A percentile compares a stretch with the other conserved stretches of the same genome.
Evolutionary conservation across 768 basidiomycete species (phyloP).

Genomic region (Boletellus ananiceps): DNA sequence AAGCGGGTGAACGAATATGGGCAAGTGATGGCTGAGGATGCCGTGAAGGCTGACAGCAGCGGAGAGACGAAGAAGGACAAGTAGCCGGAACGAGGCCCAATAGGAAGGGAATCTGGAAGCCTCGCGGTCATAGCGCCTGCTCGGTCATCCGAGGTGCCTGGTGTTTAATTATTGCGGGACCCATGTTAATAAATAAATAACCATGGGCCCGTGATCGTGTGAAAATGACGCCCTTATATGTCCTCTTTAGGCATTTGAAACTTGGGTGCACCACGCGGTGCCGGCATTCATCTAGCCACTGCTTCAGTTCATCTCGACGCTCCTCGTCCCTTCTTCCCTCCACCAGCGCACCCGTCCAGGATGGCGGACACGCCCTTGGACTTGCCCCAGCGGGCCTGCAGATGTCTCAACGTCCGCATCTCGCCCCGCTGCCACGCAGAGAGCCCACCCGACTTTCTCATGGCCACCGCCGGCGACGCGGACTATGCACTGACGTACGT

Average conservation of each 20-base stretch:
- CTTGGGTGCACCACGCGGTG: constrained; percentile 23
- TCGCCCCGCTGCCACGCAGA: constrained; percentile 28
- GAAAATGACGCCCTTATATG: constrained; percentile 12
- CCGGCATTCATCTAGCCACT: constrained; percentile 34
- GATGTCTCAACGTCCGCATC: constrained; percentile 69
- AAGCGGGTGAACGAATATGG: constrained; percentile 96
- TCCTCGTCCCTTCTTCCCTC: constrained; percentile 16
- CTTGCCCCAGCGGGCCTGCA: constrained; percentile 47
- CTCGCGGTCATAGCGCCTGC: not conserved
- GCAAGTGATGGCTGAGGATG: constrained; percentile 62
- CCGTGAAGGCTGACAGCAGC: constrained; percentile 35
- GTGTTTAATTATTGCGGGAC: not conserved
- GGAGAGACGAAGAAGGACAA: constrained; percentile 56
- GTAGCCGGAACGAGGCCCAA: constrained; percentile 25
- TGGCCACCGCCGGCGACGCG: constrained; percentile 21
- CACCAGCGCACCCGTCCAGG: constrained; percentile 11
- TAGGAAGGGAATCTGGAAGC: not conserved
- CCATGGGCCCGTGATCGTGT: constrained; percentile 18
- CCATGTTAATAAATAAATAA: constrained; percentile 3
- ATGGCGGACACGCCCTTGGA: constrained; percentile 24
- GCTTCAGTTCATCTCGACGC: constrained; percentile 10
- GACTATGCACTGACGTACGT: constrained; percentile 56
- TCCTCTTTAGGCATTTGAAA: constrained; percentile 24
- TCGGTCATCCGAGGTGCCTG: not conserved
- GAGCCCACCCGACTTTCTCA: constrained; percentile 36